Evolutionary conservation across 495 filamentous ascomycete genomes (phyloP), one percentile per base, ranked within the genome.

Genomic region (Aspergillus homomorphus): DNA sequence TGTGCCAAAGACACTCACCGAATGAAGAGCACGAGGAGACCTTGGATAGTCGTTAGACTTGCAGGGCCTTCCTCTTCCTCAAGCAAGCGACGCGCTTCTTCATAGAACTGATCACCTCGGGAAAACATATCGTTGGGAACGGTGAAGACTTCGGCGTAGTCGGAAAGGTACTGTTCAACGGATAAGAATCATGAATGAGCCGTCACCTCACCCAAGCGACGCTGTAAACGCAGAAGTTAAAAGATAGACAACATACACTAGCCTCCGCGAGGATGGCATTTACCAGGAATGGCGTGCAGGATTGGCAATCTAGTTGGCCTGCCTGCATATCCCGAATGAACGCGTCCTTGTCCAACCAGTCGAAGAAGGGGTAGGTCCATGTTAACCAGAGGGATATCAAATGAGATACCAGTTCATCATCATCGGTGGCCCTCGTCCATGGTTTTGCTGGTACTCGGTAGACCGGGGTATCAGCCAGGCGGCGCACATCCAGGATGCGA

Each of bases 401-500:
- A 46, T 46, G 45, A 14, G 45, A 46, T 4, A 46, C 45, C 19
- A 46, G 15, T 7, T 46, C 45, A 22, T 46, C 45, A 20, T 46
- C 45, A 9, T 46, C 45, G 19, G 45, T 46, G 19, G 15, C 45
- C 18, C 19, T 46, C 19, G 45, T 46, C 45, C 45, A 46, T 3
- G 45, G 45, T n/a, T 46, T 46, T 7, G 45, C 45, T 3, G 45
- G 45, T 22, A 46, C 45, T 3, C 45, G 45, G 22, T 21, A 46
- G 4, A 46, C 18, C 19, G 45, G 45, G 19, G 7, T 20, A n/a
- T 46, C 45, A 12, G 45, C 45, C 18, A 46, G 19, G 9, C 45
- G 45, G 19, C 22, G 19, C 19, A 21, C 18, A 23, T 46, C 22
- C 4, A 72, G 46, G 46, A 69, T 53, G 9, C 66, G 66, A 18